These are phyloP conservation scores for Lasiodiplodia sp. DNA, from an alignment of 2,329 filamentous ascomycete genomes.

Conservation along the genomic window DNA sequence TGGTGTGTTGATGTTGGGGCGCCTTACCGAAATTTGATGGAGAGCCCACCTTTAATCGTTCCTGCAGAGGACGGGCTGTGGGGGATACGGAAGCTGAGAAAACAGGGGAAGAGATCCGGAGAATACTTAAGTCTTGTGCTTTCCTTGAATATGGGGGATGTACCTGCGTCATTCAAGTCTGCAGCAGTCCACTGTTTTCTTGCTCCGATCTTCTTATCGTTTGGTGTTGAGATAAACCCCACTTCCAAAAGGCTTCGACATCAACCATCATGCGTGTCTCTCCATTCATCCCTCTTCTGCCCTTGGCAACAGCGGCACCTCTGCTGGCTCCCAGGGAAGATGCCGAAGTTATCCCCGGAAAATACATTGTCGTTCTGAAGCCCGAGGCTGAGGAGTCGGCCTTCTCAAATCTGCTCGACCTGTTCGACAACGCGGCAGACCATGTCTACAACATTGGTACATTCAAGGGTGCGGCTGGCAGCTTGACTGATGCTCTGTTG, in stretches of 20 bases:
- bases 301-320: slow-evolving; percentile 46
- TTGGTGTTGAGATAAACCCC: neutral
- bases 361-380: slow-evolving; percentile 57
- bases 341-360: slow-evolving; percentile 45
- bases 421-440: slow-evolving; percentile 36
- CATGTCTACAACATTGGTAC: slow-evolving; percentile 48
- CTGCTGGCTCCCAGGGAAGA: slow-evolving; percentile 48
- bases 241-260: neutral
- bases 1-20: neutral
- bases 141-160: neutral
- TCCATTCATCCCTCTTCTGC: slow-evolving; percentile 45
- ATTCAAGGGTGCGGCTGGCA: slow-evolving; percentile 50
- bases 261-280: slow-evolving; percentile 49
- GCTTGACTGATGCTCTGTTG: slow-evolving; percentile 43
- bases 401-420: neutral
- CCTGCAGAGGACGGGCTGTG: neutral
- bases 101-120: neutral
- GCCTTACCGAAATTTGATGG: neutral
- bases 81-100: neutral
- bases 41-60: neutral
- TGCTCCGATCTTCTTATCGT: neutral
- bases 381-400: slow-evolving; percentile 40
- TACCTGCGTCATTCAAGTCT: neutral
- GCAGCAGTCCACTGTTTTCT: neutral
- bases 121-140: neutral